Conservation (phyloP, 2,329 filamentous ascomycete genomes). For the Ceratocystis huliohia region DNA sequence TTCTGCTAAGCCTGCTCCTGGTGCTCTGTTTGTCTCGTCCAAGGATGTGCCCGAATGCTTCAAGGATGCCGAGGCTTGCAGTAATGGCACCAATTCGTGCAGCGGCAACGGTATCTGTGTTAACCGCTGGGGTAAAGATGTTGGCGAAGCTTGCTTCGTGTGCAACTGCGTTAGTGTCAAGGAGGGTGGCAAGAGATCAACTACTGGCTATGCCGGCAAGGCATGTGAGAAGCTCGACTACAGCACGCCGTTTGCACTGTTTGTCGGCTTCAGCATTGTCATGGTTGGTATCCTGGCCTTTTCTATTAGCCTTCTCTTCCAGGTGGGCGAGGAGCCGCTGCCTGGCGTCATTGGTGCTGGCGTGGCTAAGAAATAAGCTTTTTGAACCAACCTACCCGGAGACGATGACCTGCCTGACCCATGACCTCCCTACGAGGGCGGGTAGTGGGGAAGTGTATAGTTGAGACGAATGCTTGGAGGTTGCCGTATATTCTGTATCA, state of each 20-base stretch:
- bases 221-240: constrained; percentile 88
- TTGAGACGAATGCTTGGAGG: not conserved
- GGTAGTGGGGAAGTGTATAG: not conserved
- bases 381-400: too few relatives aligned
- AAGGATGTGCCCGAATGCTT: constrained; percentile 60
- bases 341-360: constrained; percentile 94
- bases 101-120: constrained; percentile 68
- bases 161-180: constrained; percentile 56
- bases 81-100: constrained; percentile 60
- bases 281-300: constrained; percentile 56
- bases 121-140: constrained; percentile 44
- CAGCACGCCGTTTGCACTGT: constrained; percentile 77
- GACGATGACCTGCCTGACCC: too few relatives aligned
- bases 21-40: constrained; percentile 25
- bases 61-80: constrained; percentile 53
- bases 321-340: constrained; percentile 73
- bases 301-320: constrained; percentile 66
- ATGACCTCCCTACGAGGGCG: too few relatives aligned
- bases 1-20: constrained; percentile 15
- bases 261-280: constrained; percentile 60
- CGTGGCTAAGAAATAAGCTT: constrained; percentile 55
- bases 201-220: constrained; percentile 62
- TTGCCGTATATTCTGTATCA: not conserved
- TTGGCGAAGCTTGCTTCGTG: constrained; percentile 51
- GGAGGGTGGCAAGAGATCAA: constrained; percentile 42